Evolutionary conservation across 495 filamentous ascomycete genomes (phyloP).

Genomic region (Penicillium nucicola): DNA sequence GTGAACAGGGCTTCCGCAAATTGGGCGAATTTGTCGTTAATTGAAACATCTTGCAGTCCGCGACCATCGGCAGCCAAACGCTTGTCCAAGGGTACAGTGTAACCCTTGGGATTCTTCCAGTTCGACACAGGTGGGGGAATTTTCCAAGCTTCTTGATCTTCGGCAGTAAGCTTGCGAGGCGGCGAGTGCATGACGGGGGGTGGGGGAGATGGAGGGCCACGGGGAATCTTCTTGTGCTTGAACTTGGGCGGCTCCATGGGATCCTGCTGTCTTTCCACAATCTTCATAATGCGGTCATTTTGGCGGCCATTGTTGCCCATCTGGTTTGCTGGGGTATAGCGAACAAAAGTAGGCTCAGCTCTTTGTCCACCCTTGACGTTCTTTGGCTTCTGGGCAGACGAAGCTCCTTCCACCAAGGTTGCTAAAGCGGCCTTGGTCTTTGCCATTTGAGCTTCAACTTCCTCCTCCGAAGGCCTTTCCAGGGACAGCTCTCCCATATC

Average conservation of each 20-base stretch:
- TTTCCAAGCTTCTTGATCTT: constrained; percentile 95
- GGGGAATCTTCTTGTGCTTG: constrained; percentile 96
- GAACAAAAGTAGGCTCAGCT: constrained; percentile 87
- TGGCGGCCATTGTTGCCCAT: constrained; percentile 89
- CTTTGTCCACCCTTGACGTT: constrained; percentile 74
- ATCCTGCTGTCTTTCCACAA: constrained; percentile 90
- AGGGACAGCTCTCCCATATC: constrained; percentile 93
- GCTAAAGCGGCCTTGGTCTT: constrained; percentile 83
- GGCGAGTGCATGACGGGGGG: constrained; percentile 95
- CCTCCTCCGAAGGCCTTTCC: constrained; percentile 79
- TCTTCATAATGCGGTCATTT: constrained; percentile 97
- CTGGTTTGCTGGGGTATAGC: constrained; percentile 93
- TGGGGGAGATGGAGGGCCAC: constrained; percentile 89
- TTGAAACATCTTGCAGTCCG: constrained; percentile 88
- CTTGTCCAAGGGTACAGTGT: constrained; percentile 95
- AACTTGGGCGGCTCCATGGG: constrained; percentile 99
- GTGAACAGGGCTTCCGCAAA: constrained; percentile 93
- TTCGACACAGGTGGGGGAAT: constrained; percentile 94
- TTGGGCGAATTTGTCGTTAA: constrained; percentile 98
- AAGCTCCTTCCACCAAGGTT: constrained; percentile 76
- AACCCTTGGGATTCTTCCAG: constrained; percentile 99
- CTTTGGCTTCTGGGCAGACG: constrained; percentile 93
- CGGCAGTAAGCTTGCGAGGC: constrained; percentile 90
- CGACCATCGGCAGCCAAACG: constrained; percentile 94
- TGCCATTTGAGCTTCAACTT: constrained; percentile 77